phyloP scores from a whole-genome alignment of 2,329 filamentous ascomycete species.

The Scleromitrula shiraiana region DNA sequence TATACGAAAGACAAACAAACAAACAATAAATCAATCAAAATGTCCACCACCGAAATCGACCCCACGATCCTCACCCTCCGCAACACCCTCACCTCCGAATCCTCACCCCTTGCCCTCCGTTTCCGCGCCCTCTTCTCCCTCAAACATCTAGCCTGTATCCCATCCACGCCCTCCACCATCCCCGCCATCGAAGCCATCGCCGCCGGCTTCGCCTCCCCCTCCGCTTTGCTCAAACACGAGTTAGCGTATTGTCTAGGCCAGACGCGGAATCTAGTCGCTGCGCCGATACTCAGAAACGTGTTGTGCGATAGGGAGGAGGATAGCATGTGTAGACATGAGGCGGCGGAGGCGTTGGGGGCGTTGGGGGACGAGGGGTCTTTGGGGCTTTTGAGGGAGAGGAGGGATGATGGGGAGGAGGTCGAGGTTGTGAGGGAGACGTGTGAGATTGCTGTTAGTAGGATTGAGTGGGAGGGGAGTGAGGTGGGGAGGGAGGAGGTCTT shows the following conservation, averaged over 20 bases:
- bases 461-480: conserved; percentile 83
- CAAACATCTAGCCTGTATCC: conserved; percentile 77
- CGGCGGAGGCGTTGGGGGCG: conserved; percentile 88
- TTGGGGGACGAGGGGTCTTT: conserved; percentile 69
- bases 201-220: conserved; percentile 74
- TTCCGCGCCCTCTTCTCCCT: conserved; percentile 97
- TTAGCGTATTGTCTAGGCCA: conserved; percentile 95
- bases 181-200: conserved; percentile 74
- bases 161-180: conserved; percentile 46
- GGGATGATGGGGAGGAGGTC: conserved; percentile 68
- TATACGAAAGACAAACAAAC: no score
- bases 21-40: conserved; percentile 10
- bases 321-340: conserved; percentile 92
- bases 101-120: conserved; percentile 73
- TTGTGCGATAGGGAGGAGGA: conserved; percentile 77
- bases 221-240: conserved; percentile 90
- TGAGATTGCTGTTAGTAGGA: conserved; percentile 89
- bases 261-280: conserved; percentile 67
- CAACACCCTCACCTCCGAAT: conserved; percentile 71
- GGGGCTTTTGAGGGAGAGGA: conserved; percentile 61
- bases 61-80: conserved; percentile 46
- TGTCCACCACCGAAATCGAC: conserved; percentile 27
- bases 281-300: conserved; percentile 64
- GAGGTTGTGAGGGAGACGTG: conserved; percentile 89
- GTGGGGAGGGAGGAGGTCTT: conserved; percentile 66